A percentile compares a stretch with the other conserved stretches of the same genome.
These are phyloP conservation scores for Ambrosia hybrid DNA, from an alignment of 140 eudicot genomes.

Conservation along the genomic window DNA sequence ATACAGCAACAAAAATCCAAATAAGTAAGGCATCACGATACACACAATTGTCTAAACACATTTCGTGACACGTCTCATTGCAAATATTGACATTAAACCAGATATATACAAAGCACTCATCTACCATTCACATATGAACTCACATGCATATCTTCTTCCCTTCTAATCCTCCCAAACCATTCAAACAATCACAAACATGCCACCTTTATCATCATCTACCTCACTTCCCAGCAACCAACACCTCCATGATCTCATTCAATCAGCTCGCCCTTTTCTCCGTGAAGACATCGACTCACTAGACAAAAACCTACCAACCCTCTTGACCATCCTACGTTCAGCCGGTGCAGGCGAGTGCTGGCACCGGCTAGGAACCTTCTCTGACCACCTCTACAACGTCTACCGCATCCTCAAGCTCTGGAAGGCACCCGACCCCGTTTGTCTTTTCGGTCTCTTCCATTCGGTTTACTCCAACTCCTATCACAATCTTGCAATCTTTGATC, in stretches of 20 bases:
- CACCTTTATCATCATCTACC: conserved; percentile 14
- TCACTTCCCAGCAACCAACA: conserved; percentile 12
- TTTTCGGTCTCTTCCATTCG: conserved; percentile 74
- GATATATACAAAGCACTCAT: background rate
- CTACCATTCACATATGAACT: no score
- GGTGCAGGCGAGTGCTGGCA: conserved; percentile 42
- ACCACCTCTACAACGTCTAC: conserved; percentile 59
- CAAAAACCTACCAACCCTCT: conserved; percentile 24
- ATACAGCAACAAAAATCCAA: no score
- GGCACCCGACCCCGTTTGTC: conserved; percentile 53
- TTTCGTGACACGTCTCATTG: no score
- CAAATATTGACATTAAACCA: no score
- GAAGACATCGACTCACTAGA: conserved; percentile 25
- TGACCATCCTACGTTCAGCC: conserved; percentile 29
- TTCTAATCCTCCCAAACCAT: background rate
- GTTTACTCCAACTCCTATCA: conserved; percentile 83
- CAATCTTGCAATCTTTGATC: conserved; percentile 72
- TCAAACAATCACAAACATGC: conserved; percentile 11
- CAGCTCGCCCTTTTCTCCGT: conserved; percentile 36
- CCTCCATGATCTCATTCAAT: conserved; percentile 16
- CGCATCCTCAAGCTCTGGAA: conserved; percentile 69
- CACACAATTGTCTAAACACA: no score
- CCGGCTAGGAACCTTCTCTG: conserved; percentile 61
- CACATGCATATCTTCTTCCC: conserved; percentile 1
- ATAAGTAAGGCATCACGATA: no score